Base-by-base conservation (phyloP, 83 land plant genomes). In the Picea abies region DNA sequence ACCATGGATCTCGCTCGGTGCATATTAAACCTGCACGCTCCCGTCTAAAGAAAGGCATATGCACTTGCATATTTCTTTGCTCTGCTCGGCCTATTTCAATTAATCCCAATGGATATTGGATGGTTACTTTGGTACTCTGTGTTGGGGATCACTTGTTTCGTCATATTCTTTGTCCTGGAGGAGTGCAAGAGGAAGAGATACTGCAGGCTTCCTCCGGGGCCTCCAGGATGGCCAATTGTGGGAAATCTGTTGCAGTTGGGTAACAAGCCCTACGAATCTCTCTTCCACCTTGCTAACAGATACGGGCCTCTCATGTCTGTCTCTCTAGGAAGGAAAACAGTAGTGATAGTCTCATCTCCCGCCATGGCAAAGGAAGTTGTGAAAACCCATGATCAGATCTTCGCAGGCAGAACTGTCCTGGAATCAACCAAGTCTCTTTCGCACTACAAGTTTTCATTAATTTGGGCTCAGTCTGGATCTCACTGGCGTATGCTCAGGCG, bases 401-500 rank as follows among this genome's bases (percentile, higher is more conserved):
- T 22, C 16, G 12, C 73, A 14, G 37, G 73, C 73, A 22, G 32
- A 3, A 14, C 29, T 22, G 16, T 14, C 37, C 0, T 32, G 4
- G 73, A 17, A 69, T 3, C 73, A 5, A 3, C 16, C 37, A 69
- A 69, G 73, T 69, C 37, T 14, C 15, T 26, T 25, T 14, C 37
- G 16, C 16, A 69, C 73, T 12, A 69, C 37, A 69, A 29, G 37
- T 22, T 14, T 25, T 26, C 37, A 10, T 0, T 69, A 6, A 26
- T 69, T 22, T 69, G 25, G 25, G 37, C 17, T 10, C 9, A 69
- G 32, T 14, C 9, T 32, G 73, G 37, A 25, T 14, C 29, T 25
- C 73, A 69, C 37, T 69, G 73, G 73, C 25, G 73, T 4, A 69
- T 23, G 25, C 73, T 69, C 73, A 69, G 73, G 32, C 73, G 73